Base-by-base conservation (phyloP, 768 basidiomycete species). In the Multifurca ochricompacta region DNA sequence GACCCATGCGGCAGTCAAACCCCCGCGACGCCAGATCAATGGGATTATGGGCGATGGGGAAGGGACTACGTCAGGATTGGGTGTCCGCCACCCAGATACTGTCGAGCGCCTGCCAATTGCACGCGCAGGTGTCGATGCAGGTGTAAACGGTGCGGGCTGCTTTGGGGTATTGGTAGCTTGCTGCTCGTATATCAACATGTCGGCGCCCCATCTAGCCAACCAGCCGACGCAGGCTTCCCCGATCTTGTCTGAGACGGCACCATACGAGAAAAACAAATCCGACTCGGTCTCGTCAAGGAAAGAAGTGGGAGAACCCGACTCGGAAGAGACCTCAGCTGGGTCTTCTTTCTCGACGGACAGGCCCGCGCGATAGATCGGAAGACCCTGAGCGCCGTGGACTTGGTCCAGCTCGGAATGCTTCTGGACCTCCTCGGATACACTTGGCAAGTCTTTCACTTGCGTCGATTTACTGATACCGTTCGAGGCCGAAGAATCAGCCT, bases 191-290 rank as follows among this genome's bases (percentile, higher is more conserved):
- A 64, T 63, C n/a, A 95, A 74, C 58, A 95, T 75, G 64, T 96
- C 92, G 11, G 70, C 66, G 0, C 83, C 89, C 93, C 93, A 97
- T 40, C 89, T 75, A 1, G 83, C 77, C 16, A 96, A 73, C 91
- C 92, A 97, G 67, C 87, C 90, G 2, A 80, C 79, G 61, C 85
- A 85, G 0, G 90, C 85, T 68, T 95, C 91, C 11, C 93, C 93
- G 52, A 96, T 89, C 71, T 91, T 94, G 69, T 91, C 82, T 0
- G 87, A 87, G 9, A 92, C 75, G n/a, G 80, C 76, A n/a, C 92
- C 93, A 63, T 96, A 95, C 64, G 82, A 77, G 62, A 82, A 87
- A 32, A 71, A 71, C 2, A 77, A 74, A 13, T 63, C 63, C 6
- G 53, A 51, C 2, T 53, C 58, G 5, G 42, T 53, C 7, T 58